Evolutionary conservation across 306 rosid genomes (phyloP).

Genomic region (Ormosia semicastrata): DNA sequence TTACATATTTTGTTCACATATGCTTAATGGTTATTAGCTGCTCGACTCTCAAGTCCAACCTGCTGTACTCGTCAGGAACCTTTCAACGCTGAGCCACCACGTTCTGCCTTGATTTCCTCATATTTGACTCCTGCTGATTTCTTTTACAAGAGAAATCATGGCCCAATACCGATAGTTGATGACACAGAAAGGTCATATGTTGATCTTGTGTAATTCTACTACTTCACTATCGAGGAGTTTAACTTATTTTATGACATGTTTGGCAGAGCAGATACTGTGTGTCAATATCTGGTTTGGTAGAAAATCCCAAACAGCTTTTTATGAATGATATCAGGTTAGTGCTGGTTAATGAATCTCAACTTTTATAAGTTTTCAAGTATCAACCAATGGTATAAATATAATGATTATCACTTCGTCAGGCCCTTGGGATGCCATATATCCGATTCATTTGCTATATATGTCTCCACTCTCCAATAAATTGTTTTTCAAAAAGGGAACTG

Average conservation of each 20-base stretch:
- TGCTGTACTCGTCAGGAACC: constrained; percentile 52
- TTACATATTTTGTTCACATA: not conserved
- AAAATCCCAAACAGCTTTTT: constrained; percentile 53
- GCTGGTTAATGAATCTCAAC: not conserved
- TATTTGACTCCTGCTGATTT: constrained; percentile 66
- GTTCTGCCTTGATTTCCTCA: constrained; percentile 50
- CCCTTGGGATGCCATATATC: not conserved
- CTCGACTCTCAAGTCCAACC: not conserved
- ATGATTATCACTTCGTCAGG: not conserved
- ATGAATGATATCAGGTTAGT: constrained; percentile 81
- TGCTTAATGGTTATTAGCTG: not conserved
- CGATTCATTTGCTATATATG: not conserved
- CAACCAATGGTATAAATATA: not conserved
- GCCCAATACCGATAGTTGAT: constrained; percentile 64
- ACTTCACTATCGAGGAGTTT: not conserved
- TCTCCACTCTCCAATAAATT: not conserved
- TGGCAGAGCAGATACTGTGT: constrained; percentile 60
- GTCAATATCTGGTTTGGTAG: constrained; percentile 56
- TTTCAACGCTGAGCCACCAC: constrained; percentile 77
- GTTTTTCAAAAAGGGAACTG: not conserved
- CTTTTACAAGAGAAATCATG: constrained; percentile 79
- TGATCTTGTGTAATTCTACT: not conserved
- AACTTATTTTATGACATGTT: constrained; percentile 17
- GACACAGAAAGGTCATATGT: constrained; percentile 51
- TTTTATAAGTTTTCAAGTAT: not conserved